These are phyloP conservation scores for Chaetomium tenue DNA, from an alignment of 495 filamentous ascomycete species.

Conservation along the genomic window DNA sequence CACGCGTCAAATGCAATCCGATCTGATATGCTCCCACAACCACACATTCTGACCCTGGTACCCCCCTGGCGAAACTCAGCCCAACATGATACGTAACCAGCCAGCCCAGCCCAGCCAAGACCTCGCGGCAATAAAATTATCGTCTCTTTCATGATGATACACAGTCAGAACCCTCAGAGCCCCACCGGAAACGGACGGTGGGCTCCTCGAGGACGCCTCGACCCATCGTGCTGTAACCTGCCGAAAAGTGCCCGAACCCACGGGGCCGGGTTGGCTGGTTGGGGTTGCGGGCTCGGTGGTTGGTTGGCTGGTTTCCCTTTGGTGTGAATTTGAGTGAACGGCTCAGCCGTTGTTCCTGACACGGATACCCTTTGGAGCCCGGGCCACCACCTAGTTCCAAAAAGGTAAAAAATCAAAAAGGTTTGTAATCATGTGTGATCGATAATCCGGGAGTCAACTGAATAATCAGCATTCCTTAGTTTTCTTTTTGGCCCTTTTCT, in stretches of 20 bases:
- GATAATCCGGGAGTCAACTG: slow-evolving; percentile 3
- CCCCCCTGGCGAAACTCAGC: not conserved
- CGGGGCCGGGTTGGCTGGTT: slow-evolving; percentile 1
- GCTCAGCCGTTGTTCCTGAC: not conserved
- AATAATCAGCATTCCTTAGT: not conserved
- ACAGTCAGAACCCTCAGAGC: not conserved
- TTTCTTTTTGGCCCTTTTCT: not conserved
- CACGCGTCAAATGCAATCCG: no score
- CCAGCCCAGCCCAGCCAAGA: not conserved
- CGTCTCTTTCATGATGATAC: not conserved
- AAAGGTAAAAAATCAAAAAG: not conserved
- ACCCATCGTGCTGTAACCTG: slow-evolving; percentile 5
- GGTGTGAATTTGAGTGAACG: not conserved
- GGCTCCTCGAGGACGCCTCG: not conserved
- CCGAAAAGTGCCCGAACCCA: slow-evolving; percentile 22
- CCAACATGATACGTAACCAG: not conserved
- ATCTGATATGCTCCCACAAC: not conserved
- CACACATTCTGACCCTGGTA: not conserved
- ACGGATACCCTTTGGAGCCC: not conserved
- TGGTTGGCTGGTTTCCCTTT: not conserved
- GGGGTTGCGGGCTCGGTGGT: not conserved
- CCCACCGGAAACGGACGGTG: not conserved
- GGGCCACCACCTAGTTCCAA: not conserved
- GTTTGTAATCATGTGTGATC: slow-evolving; percentile 12
- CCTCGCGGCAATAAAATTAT: not conserved